phyloP scores from a whole-genome alignment of 2,329 filamentous ascomycete species.

The Penicillium sp. region DNA sequence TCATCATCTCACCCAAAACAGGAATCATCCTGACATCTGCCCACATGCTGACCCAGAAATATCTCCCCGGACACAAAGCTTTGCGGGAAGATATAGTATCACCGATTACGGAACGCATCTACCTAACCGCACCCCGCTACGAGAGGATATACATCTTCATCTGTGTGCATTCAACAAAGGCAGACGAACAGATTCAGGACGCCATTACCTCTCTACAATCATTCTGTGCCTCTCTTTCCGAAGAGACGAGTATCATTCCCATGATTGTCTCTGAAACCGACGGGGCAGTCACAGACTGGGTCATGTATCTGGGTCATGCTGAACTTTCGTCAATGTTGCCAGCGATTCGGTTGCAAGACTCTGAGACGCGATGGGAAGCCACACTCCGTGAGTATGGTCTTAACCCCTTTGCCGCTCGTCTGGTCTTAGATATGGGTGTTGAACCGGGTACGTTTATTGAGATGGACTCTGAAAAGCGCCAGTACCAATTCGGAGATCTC shows the following conservation, averaged over 20 bases:
- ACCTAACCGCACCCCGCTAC: neutral
- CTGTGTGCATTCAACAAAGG: neutral
- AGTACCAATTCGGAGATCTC: neutral
- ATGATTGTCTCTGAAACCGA: neutral
- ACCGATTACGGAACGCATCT: constrained; percentile 2
- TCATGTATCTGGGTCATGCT: neutral
- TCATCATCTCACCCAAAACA: constrained; percentile 63
- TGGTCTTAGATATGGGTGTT: neutral
- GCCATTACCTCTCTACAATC: neutral
- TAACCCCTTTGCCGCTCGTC: neutral
- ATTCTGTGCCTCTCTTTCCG: neutral
- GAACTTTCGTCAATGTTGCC: neutral
- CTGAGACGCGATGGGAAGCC: neutral
- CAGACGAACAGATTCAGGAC: neutral
- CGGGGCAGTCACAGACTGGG: neutral
- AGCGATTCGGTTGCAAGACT: neutral
- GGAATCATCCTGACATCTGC: constrained; percentile 68
- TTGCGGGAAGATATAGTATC: constrained; percentile 31
- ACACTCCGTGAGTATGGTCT: neutral
- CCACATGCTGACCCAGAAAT: constrained; percentile 65
- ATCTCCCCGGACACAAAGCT: constrained; percentile 53
- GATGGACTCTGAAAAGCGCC: neutral
- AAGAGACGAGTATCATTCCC: neutral
- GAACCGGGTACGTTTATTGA: neutral
- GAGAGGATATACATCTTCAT: neutral